phyloP scores from a whole-genome alignment of 2,329 filamentous ascomycete species.

The Claviceps sp. region DNA sequence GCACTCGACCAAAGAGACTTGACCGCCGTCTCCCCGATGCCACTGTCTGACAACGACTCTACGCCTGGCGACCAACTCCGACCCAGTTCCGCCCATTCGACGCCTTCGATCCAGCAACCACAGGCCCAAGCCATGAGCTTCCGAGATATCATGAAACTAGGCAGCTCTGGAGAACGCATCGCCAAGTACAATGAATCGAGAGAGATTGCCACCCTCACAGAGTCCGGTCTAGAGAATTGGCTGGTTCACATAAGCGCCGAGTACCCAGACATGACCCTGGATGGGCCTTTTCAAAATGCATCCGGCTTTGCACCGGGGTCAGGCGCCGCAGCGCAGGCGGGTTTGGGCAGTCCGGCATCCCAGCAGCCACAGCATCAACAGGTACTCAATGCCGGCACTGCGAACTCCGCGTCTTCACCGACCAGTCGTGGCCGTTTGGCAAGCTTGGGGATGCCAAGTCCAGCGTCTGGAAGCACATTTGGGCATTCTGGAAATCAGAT shows the following conservation, averaged over 20 bases:
- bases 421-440: slow-evolving; percentile 23
- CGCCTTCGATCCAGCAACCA: slow-evolving; percentile 7
- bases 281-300: slow-evolving; percentile 13
- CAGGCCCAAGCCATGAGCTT: slow-evolving; percentile 40
- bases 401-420: slow-evolving; percentile 14
- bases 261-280: slow-evolving; percentile 25
- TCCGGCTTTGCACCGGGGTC: slow-evolving; percentile 6
- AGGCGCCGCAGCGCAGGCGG: slow-evolving; percentile 11
- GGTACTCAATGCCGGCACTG: slow-evolving; percentile 33
- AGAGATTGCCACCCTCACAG: slow-evolving; percentile 53
- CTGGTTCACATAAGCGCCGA: slow-evolving; percentile 30
- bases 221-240: slow-evolving; percentile 60
- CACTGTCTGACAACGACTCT: slow-evolving; percentile 27
- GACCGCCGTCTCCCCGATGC: slow-evolving; percentile 21
- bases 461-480: slow-evolving; percentile 31
- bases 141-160: slow-evolving; percentile 62
- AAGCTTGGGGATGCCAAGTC: slow-evolving; percentile 22
- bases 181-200: slow-evolving; percentile 60
- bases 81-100: not conserved
- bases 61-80: slow-evolving; percentile 8
- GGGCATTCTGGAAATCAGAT: slow-evolving; percentile 48
- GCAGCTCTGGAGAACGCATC: slow-evolving; percentile 54
- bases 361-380: slow-evolving; percentile 44
- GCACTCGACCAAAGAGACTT: slow-evolving; percentile 21
- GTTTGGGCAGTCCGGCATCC: slow-evolving; percentile 11